These are phyloP conservation scores for Massarina eburnea DNA, from an alignment of 2,329 filamentous ascomycete genomes.

Conservation along the genomic window DNA sequence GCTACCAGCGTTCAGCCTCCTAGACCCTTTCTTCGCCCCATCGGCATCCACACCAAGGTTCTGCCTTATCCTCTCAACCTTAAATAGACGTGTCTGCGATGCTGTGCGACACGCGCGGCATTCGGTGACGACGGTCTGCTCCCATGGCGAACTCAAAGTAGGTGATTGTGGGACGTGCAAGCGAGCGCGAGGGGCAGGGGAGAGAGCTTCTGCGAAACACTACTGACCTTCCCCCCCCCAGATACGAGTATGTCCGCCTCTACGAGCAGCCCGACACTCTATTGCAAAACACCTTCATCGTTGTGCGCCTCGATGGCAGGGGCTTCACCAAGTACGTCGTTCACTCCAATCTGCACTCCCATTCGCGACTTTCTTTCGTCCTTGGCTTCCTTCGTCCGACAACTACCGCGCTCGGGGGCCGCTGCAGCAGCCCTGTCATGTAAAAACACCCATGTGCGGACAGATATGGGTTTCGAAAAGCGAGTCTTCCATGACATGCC, in stretches of 20 bases:
- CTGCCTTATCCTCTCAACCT: slow-evolving; percentile 4
- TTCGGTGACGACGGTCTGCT: not conserved
- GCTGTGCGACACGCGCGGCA: slow-evolving; percentile 8
- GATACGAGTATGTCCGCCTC: slow-evolving; percentile 88
- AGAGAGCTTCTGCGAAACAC: not conserved
- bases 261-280: slow-evolving; percentile 84
- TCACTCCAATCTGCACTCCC: slow-evolving; percentile 2
- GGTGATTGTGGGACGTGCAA: not conserved
- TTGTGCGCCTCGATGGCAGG: slow-evolving; percentile 88
- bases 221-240: slow-evolving; percentile 42
- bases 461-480: slow-evolving; percentile 6
- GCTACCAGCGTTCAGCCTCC: not conserved
- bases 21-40: not conserved
- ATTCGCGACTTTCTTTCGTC: slow-evolving; percentile 4
- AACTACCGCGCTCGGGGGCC: slow-evolving; percentile 13
- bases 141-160: slow-evolving; percentile 26
- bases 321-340: slow-evolving; percentile 82
- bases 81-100: slow-evolving; percentile 6
- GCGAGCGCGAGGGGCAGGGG: not conserved
- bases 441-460: not conserved
- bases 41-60: not conserved
- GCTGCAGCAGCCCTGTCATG: slow-evolving; percentile 10
- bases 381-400: slow-evolving; percentile 1
- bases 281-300: slow-evolving; percentile 91
- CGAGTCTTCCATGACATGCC: slow-evolving; percentile 6